Evolutionary conservation across 2,329 filamentous ascomycete genomes (phyloP).

Genomic region (Herpotrichia juniperi): DNA sequence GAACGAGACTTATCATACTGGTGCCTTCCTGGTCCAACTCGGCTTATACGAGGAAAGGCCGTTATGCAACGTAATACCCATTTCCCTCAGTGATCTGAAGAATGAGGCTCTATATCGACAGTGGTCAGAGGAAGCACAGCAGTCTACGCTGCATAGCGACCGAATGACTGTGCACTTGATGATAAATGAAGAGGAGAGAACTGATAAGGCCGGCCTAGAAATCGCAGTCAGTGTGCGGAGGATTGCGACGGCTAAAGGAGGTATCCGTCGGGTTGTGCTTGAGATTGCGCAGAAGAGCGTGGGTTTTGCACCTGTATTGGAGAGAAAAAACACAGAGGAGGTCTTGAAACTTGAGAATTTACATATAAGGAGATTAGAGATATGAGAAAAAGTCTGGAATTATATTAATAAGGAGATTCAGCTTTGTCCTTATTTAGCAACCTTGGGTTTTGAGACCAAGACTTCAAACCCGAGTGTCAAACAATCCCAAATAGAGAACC

Average conservation of each 20-base stretch:
- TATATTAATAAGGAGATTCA: no score
- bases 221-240: neutral
- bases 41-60: conserved; percentile 3
- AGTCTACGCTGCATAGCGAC: neutral
- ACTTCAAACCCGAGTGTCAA: no score
- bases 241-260: neutral
- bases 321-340: neutral
- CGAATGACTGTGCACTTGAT: neutral
- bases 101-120: neutral
- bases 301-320: neutral
- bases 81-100: neutral
- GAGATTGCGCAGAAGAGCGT: neutral
- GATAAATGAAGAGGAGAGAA: neutral
- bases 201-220: neutral
- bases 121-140: neutral
- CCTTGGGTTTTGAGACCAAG: no score
- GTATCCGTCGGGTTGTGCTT: neutral
- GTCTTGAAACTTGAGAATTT: no score
- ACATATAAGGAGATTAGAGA: no score
- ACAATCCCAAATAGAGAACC: no score
- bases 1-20: neutral
- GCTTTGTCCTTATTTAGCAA: no score
- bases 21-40: neutral
- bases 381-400: no score
- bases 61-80: neutral